Percentiles rank a stretch among this genome's conserved stretches.
Conservation (phyloP, 2,329 filamentous ascomycete genomes). For the Diaporthe vaccinii region DNA sequence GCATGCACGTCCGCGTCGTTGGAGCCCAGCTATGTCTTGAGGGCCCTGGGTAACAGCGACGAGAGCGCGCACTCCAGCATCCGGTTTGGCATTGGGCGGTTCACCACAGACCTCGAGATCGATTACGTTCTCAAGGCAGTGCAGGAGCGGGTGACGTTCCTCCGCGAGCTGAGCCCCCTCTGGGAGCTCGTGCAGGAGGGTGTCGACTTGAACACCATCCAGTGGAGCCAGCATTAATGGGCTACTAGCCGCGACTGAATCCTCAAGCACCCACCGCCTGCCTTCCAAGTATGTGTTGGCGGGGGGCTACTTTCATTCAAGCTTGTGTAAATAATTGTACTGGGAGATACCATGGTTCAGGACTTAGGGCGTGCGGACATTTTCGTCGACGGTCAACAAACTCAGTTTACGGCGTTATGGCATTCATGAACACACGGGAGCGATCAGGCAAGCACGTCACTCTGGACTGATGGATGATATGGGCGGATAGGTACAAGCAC, state of each 20-base stretch:
- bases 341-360: conserved; percentile 31
- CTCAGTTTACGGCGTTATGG: conserved; percentile 39
- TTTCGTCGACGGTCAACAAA: conserved; percentile 21
- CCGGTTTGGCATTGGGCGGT: conserved; percentile 95
- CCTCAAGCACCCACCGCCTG: too few relatives aligned
- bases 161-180: conserved; percentile 93
- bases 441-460: conserved; percentile 20
- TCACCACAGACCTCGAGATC: conserved; percentile 95
- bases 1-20: conserved; percentile 97
- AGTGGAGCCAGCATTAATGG: conserved; percentile 94
- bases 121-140: conserved; percentile 98
- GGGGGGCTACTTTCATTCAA: not conserved
- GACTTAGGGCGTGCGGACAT: not conserved
- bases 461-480: not conserved
- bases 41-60: conserved; percentile 94
- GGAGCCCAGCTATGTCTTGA: conserved; percentile 95
- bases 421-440: conserved; percentile 29
- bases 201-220: conserved; percentile 93
- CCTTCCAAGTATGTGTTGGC: not conserved
- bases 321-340: conserved; percentile 23
- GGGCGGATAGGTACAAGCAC: not conserved
- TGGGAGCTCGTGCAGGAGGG: conserved; percentile 99
- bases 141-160: conserved; percentile 88
- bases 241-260: not conserved
- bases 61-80: conserved; percentile 99